Evolutionary conservation across 176 grass and related monocot genomes (phyloP), one percentile per base, ranked within the genome.

Genomic region (Miscanthus lutarioriparius): DNA sequence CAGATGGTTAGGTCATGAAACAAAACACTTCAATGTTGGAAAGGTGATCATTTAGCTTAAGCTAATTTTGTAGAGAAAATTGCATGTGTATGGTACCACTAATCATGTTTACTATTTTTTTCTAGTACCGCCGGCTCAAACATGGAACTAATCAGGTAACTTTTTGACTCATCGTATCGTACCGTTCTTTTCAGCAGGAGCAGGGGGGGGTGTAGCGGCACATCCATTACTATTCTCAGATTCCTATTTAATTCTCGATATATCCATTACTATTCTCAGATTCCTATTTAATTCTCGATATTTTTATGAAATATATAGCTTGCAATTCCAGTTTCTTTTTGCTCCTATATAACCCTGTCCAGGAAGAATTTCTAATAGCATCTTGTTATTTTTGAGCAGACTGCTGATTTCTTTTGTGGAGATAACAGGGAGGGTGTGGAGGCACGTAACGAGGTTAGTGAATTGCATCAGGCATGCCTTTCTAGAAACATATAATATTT

Each of bases 11-110:
- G 96, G 96, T 85, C 96, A 98, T 86, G 93, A 95, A 93, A 98
- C 96, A 72, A 98, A 95, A 77, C 96, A 98, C 89, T 98, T 98
- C 86, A 98, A 98, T 91, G 93, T 98, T 83, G 96, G 93, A 58
- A 98, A 98, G 93, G 96, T 98, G 76, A 87, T 58, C 62, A 80
- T 74, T 82, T 80, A 26, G 14, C 54, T 86, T 79, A 81, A 64
- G 35, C 62, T 81, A 36, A 79, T 81, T 74, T 67, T 75, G 32
- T 25, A 72, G 12, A 44, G 16, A 44, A 5, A 64, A 78, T 75
- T 74, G 12, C 47, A 61, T 39, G 17, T 86, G 54, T 45, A 68
- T 85, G 47, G 14, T 86, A 10, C 73, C 81, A 32, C 76, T 84
- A 85, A 86, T 80, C 37, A 9, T 51, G 36, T 88, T 69, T 37